Percentiles rank a stretch among this genome's conserved stretches.
Evolutionary conservation across 2,329 filamentous ascomycete genomes (phyloP).

Genomic region (Trichoderma koningii): DNA sequence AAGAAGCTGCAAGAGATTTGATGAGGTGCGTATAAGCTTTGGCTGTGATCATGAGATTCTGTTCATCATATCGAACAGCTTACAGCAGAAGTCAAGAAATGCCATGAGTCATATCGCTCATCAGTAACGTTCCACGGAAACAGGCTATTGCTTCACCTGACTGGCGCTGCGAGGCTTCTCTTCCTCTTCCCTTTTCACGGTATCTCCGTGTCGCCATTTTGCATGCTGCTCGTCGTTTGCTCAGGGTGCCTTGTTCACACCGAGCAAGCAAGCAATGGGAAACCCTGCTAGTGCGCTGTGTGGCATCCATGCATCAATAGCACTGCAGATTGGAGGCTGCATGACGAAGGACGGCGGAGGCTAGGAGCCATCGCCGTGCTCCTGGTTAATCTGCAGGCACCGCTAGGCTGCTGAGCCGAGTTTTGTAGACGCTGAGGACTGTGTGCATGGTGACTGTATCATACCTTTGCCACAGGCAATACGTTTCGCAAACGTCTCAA

Average conservation of each 20-base stretch:
- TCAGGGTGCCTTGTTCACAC: neutral
- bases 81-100: no score
- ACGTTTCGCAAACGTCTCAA: no score
- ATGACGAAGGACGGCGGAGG: constrained; percentile 17
- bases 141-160: no score
- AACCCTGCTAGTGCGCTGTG: constrained; percentile 23
- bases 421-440: neutral
- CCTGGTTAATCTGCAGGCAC: constrained; percentile 10
- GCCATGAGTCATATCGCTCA: no score
- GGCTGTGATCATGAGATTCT: no score
- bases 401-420: neutral
- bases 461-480: neutral
- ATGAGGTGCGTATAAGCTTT: no score
- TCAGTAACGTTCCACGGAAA: no score
- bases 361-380: constrained; percentile 16
- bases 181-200: neutral
- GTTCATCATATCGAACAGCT: no score
- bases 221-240: neutral
- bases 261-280: neutral
- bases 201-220: neutral
- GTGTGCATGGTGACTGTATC: neutral
- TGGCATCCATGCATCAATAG: constrained; percentile 11
- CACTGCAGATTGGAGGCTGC: constrained; percentile 23
- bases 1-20: no score
- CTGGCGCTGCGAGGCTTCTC: neutral